Base-by-base conservation (phyloP, 192 early-diverging fungal species). In the Obelidium mucronatum region DNA sequence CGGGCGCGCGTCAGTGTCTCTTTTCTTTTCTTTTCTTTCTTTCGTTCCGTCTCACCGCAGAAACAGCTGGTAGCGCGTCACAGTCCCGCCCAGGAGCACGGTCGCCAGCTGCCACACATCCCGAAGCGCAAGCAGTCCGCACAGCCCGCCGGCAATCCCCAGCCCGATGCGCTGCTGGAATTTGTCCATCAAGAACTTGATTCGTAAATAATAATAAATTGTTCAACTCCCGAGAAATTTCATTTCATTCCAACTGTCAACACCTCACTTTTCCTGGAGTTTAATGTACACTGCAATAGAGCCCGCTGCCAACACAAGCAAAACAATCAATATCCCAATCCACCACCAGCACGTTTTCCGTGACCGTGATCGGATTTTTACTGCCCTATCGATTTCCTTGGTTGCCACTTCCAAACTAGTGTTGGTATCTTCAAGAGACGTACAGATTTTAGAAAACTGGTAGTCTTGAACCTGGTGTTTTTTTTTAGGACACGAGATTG, bases 21-120 rank as follows among this genome's bases (percentile, higher is more conserved):
- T 1, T 52, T n/a, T 52, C 51, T 52, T 52, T n/a, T 52, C 51
- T 15, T 52, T n/a, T 52, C 51, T n/a, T n/a, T 15, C n/a, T 52
- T 52, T 52, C 13, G 24, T 15, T 39, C 17, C 2, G 30, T 1
- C 28, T 19, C 17, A 68, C 67, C 67, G 17, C 40, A 68, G n/a
- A 30, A 40, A 68, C 51, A 68, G 67, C 51, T 59, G 52, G 54
- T 72, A 44, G 2, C 52, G 70, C 15, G 33, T 37, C 22, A 59
- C 70, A 26, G 15, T 34, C 15, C 70, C 70, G 11, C 33, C 33
- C 13, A 59, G 36, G 26, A 17, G 11, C 56, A 72, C 54, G n/a
- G 24, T 31, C n/a, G 24, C n/a, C 22, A 72, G 19, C 17, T 72
- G 70, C 70, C 70, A 72, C 19, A 59, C 13, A 40, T 72, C 70